Evolutionary conservation across 345 rosid genomes (phyloP), one percentile per base, ranked within the genome.

Genomic region (Salix koriyanagi): DNA sequence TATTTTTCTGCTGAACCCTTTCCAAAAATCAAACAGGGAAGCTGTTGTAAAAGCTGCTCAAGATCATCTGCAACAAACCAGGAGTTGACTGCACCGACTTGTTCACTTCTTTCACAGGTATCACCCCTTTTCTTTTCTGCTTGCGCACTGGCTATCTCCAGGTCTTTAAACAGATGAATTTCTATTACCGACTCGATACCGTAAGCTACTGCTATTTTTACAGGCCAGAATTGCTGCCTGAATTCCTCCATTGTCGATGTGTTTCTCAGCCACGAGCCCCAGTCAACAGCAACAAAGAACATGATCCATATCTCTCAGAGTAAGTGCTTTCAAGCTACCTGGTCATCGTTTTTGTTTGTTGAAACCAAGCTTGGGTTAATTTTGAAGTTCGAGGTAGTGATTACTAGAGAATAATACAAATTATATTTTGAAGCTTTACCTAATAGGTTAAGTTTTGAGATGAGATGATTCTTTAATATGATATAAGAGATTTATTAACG

Each of bases 161-260:
- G 60, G 28, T 6, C 16, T 41, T 23, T 0, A 39, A 62, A 16
- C 18, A 3, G 30, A 34, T 26, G 34, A 28, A 23, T 19, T 67
- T 39, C 37, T 13, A 25, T 52, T 37, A 7, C 26, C 2, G 5
- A 7, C 14, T 36, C 12, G 26, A 16, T 34, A 2, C 48, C 48
- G 5, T 36, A n/a, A 23, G 18, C 32, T 11, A 5, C 19, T 36
- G 9, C 65, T 18, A 54, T 42, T 4, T 25, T 67, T 61, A 19
- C 54, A 90, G 92, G 94, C 25, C 80, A 80, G 37, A 89, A 90
- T 75, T 90, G 94, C 82, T 87, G 92, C 83, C 80, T 90, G 69
- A 84, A 86, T 67, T 54, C 89, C 68, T 80, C 81, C 60, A 65
- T 80, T 39, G 73, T 87, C 19, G 71, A 82, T 12, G 52, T 74